Evolutionary conservation across 2,329 filamentous ascomycete species (phyloP), one percentile per base, ranked within the genome.

Genomic region (Fusarium torulosum): DNA sequence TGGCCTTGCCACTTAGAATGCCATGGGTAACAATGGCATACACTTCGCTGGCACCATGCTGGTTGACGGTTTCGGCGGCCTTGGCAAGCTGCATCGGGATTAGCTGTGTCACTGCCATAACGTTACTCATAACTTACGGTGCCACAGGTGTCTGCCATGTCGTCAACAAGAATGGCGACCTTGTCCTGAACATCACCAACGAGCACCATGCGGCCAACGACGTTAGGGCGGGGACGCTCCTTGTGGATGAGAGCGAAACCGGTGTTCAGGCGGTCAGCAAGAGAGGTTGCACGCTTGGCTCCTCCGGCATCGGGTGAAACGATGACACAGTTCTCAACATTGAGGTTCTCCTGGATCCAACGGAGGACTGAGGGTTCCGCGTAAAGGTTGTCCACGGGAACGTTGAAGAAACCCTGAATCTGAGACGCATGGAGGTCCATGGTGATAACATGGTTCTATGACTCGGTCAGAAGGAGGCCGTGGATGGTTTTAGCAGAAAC

Each of bases 71-170:
- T 58, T 93, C 90, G 17, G 95, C 96, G 4, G 94, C 96, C 82
- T 98, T 98, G 78, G 83, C 83, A 31, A 86, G 83, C 78, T 80
- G 40, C 27, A 29, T 20, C 21, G 10, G 23, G 17, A 37, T 72
- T 67, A 72, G 65, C 21, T 20, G 21, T 42, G 37, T 31, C 44
- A 47, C 19, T 19, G 11, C 7, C 42, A 8, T 13, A 17, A 19
- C 14, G 31, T n/a, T 13, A 8, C 19, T 23, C 23, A 40, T n/a
- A 42, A 46, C 76, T 54, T 75, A 80, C 78, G 38, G 93, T 97
- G 71, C 94, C 94, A 78, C 94, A 97, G 6, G 95, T 97, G 77
- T 98, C 95, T 31, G 94, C 94, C 93, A 98, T 97, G 78, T 98
- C 95, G 78, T 98, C 95, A 53, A 99, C 95, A 47, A 99, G 89